phyloP scores from a whole-genome alignment of 345 rosid species.

The Noccaea caerulescens region DNA sequence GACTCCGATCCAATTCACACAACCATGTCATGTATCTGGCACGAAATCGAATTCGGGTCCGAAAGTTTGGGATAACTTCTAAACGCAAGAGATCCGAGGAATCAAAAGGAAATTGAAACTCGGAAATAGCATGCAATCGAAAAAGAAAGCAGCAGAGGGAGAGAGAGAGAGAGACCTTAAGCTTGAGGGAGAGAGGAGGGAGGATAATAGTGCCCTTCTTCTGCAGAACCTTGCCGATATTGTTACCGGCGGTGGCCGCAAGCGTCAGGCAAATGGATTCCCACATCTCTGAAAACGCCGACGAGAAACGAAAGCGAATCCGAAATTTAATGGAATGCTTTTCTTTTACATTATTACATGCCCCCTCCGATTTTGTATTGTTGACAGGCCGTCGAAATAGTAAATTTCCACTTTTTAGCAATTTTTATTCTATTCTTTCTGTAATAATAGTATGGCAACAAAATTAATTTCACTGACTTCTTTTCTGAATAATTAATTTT shows the following conservation, averaged over 20 bases:
- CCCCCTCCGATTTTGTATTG: neutral
- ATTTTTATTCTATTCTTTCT: neutral
- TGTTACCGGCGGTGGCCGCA: slow-evolving; percentile 97
- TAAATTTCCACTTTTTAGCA: neutral
- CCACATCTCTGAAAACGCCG: slow-evolving; percentile 61
- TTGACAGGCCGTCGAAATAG: neutral
- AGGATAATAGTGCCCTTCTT: slow-evolving; percentile 95
- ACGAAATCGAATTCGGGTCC: slow-evolving; percentile 6
- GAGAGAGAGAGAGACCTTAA: slow-evolving; percentile 59
- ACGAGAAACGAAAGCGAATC: slow-evolving; percentile 10
- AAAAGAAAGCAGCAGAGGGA: neutral
- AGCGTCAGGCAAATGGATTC: slow-evolving; percentile 82
- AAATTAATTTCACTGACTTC: neutral
- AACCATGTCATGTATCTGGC: too few species aligned
- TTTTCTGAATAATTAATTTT: neutral
- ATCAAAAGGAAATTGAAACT: slow-evolving; percentile 1
- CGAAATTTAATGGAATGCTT: neutral
- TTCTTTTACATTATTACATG: slow-evolving; percentile 31
- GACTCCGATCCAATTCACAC: slow-evolving; percentile 27
- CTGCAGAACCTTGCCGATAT: slow-evolving; percentile 93
- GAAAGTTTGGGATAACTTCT: neutral
- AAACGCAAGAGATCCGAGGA: slow-evolving; percentile 19
- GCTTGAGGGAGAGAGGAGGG: slow-evolving; percentile 97
- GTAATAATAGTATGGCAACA: neutral
- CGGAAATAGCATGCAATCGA: slow-evolving; percentile 27